Evolutionary conservation across 495 filamentous ascomycete species (phyloP), one percentile per base, ranked within the genome.

Genomic region (Trichoderma orchidacearum): DNA sequence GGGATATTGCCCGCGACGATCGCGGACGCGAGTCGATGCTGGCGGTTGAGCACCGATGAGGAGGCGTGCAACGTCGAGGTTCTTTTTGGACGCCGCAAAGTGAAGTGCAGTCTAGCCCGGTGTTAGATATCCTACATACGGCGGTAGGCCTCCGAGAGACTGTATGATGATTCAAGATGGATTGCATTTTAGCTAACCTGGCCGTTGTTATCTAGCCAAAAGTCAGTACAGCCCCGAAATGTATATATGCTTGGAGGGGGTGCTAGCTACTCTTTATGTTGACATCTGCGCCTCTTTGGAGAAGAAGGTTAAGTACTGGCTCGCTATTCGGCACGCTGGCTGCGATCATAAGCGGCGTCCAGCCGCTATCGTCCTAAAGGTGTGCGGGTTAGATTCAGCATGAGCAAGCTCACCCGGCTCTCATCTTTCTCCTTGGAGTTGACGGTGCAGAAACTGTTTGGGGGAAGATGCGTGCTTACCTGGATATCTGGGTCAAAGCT

Each of bases 301-400:
- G 75, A 3, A 97, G 77, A 5, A 95, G 67, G 30, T 91, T 82
- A 12, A 95, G 77, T 5, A 87, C 62, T 2, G 73, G 74, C 28
- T 88, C 86, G 27, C 72, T 79, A 53, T 87, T 86, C 60, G 84
- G 84, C 32, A 95, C 75, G 59, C 85, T 90, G 9, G 86, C 79
- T 9, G 92, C 86, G 54, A 96, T 96, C 91, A 96, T 96, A 25
- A 96, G 75, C 1, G 89, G 86, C 11, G 92, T 94, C 93, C 93
- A 98, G 54, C 92, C 91, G 8, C 83, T 84, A 17, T 84, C 90
- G 66, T 98, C 93, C 82, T 89, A 60, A 3, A 51, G 6, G 31
- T 45, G 17, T 50, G 29, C 23, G 28, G 23, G 25, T 57, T 51
- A 2, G 9, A 23, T 58, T 56, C 23, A 17, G 54, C 30, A 50